Evolutionary conservation across 768 basidiomycete species (phyloP).

Genomic region (Lactarius pseudohatsudake): DNA sequence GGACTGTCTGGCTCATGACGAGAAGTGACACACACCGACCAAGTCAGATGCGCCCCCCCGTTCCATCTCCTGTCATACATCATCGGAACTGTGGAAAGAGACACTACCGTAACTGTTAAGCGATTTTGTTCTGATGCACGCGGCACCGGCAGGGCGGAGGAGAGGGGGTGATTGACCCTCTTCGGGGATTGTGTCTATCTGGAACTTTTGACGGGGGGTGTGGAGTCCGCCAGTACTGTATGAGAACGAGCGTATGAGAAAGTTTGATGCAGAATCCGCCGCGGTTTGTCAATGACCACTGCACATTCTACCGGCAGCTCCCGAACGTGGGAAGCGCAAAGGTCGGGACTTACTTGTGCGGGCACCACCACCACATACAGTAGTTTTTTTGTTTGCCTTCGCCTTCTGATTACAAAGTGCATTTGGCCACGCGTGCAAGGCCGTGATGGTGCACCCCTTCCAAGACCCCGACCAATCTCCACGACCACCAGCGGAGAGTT

Average conservation of each 20-base stretch:
- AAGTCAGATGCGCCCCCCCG: background rate
- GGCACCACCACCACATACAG: background rate
- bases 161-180: background rate
- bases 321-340: slow-evolving; percentile 4
- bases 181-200: background rate
- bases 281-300: background rate
- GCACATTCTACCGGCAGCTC: background rate
- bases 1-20: background rate
- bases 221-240: background rate
- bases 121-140: slow-evolving; percentile 4
- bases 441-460: background rate
- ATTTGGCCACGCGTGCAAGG: background rate
- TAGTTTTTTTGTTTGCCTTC: background rate
- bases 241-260: background rate
- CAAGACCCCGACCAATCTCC: background rate
- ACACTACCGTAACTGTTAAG: background rate
- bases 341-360: background rate
- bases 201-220: background rate
- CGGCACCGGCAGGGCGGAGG: slow-evolving; percentile 1
- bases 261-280: background rate
- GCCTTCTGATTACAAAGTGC: background rate
- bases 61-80: slow-evolving; percentile 2
- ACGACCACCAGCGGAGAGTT: background rate
- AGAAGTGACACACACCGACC: background rate
- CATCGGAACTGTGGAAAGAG: background rate